A percentile compares a stretch with the other conserved stretches of the same genome.
These are phyloP conservation scores for Kwoniella sp. DNA, from an alignment of 768 basidiomycete species.

Conservation along the genomic window DNA sequence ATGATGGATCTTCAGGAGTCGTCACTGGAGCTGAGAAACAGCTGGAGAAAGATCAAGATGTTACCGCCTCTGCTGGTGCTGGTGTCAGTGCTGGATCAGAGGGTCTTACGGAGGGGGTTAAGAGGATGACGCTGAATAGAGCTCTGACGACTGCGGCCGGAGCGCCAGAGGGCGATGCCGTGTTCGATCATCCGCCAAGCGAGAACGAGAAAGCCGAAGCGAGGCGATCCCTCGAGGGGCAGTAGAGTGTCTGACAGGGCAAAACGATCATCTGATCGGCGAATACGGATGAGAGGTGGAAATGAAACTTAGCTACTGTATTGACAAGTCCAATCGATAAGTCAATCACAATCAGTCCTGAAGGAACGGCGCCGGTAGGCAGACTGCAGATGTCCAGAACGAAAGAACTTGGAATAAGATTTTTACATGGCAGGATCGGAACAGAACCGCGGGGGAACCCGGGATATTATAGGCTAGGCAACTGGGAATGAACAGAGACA, in stretches of 20 bases:
- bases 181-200: constrained; percentile 53
- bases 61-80: neutral
- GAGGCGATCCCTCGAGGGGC: constrained; percentile 13
- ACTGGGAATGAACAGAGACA: no score
- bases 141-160: constrained; percentile 44
- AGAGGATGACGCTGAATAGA: constrained; percentile 19
- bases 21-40: constrained; percentile 1
- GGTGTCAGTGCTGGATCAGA: neutral
- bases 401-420: no score
- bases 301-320: no score
- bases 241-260: neutral
- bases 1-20: neutral
- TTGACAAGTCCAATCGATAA: no score
- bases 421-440: no score
- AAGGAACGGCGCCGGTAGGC: no score
- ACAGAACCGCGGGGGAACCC: no score
- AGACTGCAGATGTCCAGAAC: no score
- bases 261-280: no score
- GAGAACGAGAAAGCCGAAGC: constrained; percentile 40
- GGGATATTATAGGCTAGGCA: no score
- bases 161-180: constrained; percentile 45
- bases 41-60: neutral
- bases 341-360: no score
- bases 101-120: constrained; percentile 15
- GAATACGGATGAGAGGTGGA: no score